Conservation (phyloP, 495 filamentous ascomycete genomes). For the Neurospora tetrasperma region DNA sequence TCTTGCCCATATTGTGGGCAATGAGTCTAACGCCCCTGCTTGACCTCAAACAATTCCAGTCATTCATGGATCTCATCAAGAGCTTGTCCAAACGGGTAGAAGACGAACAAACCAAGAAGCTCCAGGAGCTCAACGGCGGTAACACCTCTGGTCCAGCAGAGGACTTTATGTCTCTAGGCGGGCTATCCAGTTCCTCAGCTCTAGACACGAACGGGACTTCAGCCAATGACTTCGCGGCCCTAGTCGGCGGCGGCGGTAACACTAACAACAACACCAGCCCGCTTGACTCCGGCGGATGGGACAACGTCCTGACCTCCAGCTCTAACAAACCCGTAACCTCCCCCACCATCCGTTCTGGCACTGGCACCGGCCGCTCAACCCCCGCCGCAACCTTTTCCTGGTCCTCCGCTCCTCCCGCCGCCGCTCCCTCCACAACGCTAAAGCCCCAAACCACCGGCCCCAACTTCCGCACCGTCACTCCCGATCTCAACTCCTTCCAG, state of each 20-base stretch:
- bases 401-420: constrained; percentile 40
- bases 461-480: constrained; percentile 45
- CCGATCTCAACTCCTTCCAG: constrained; percentile 39
- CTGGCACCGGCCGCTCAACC: constrained; percentile 14
- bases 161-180: constrained; percentile 52
- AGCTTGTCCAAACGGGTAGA: constrained; percentile 70
- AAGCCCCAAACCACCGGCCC: constrained; percentile 23
- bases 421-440: constrained; percentile 13
- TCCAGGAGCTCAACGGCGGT: constrained; percentile 63
- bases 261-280: constrained; percentile 16
- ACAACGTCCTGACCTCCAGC: constrained; percentile 15
- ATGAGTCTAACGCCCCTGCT: constrained; percentile 88
- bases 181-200: constrained; percentile 33
- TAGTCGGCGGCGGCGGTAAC: constrained; percentile 60
- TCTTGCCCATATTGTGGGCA: constrained; percentile 79
- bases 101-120: constrained; percentile 74
- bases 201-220: constrained; percentile 42
- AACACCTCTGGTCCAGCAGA: constrained; percentile 28
- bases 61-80: constrained; percentile 81
- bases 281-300: constrained; percentile 33
- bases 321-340: constrained; percentile 15
- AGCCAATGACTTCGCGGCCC: constrained; percentile 69
- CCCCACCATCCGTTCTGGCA: constrained; percentile 5
- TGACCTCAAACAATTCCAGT: constrained; percentile 74
- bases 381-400: constrained; percentile 46